Evolutionary conservation across 1,284 basidiomycete species (phyloP), one percentile per base, ranked within the genome.

Genomic region (Phlebopus sp.): DNA sequence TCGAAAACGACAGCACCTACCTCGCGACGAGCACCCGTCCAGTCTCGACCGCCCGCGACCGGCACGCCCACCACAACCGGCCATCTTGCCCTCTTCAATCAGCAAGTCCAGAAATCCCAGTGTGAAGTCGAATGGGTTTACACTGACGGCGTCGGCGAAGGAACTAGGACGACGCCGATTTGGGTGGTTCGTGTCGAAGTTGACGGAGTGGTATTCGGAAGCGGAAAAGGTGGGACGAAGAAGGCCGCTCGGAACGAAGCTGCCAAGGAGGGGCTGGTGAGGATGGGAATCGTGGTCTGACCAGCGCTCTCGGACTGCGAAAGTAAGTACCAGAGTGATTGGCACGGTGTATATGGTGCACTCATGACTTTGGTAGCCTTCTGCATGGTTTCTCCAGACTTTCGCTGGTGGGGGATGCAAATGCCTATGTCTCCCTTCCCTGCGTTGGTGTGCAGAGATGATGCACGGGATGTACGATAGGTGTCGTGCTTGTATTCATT

Each of bases 51-150:
- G 25, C 42, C 44, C 31, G 45, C 50, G 19, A 36, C 55, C 30
- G 40, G 55, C 40, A 47, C 59, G 9, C 52, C 52, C 8, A 54
- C 59, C 6, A 75, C 73, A 18, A 71, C 74, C 14, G 86, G 86
- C 4, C 82, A 89, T 60, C 75, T 90, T 5, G 80, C 84, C 19
- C 67, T 89, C 37, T 88, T 90, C 73, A 90, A 90, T 59, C 86
- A 89, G 66, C 70, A 77, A 47, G 59, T 89, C 44, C 81, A 84
- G 65, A 84, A 79, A 66, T 56, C 60, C 29, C 73, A 71, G 57
- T 73, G 70, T 47, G 59, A 64, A 37, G 74, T 89, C 46, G 86
- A 90, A 65, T 90, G 87, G 86, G 64, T 76, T 14, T 87, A 82
- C 56, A 66, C 72, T 25, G 77, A 79, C 47, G 70, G 66, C 35